A percentile compares a stretch with the other conserved stretches of the same genome.
Conservation (phyloP, 202 grass and related monocot genomes). For the Cymbopogon flexuosus region DNA sequence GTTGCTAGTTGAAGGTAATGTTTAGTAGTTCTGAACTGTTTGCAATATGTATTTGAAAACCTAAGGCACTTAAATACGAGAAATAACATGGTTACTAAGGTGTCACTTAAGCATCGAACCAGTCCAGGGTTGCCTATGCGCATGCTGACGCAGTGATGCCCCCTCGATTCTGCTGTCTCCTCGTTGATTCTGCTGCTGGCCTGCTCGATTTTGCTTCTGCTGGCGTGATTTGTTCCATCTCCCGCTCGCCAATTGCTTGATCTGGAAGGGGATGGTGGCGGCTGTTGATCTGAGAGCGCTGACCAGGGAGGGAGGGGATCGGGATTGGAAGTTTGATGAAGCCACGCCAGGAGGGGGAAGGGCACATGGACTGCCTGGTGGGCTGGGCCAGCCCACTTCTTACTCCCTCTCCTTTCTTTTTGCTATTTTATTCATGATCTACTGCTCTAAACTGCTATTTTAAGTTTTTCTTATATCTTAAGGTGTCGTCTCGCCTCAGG, state of each 20-base stretch:
- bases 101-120: background rate
- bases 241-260: background rate
- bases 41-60: background rate
- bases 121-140: background rate
- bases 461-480: background rate
- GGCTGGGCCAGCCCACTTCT: background rate
- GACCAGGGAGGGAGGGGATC: too few relatives aligned
- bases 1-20: background rate
- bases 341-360: background rate
- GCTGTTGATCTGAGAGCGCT: background rate
- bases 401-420: background rate
- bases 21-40: background rate
- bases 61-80: background rate
- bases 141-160: background rate
- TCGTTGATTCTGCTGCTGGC: background rate
- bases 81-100: background rate
- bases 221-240: background rate
- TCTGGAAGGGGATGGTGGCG: background rate
- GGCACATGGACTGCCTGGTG: background rate
- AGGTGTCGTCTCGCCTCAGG: background rate
- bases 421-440: background rate
- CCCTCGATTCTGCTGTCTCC: background rate
- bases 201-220: background rate
- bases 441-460: background rate
- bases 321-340: too few relatives aligned